Conservation (phyloP, 2,329 filamentous ascomycete genomes). For the Pyrenochaeta sp. region DNA sequence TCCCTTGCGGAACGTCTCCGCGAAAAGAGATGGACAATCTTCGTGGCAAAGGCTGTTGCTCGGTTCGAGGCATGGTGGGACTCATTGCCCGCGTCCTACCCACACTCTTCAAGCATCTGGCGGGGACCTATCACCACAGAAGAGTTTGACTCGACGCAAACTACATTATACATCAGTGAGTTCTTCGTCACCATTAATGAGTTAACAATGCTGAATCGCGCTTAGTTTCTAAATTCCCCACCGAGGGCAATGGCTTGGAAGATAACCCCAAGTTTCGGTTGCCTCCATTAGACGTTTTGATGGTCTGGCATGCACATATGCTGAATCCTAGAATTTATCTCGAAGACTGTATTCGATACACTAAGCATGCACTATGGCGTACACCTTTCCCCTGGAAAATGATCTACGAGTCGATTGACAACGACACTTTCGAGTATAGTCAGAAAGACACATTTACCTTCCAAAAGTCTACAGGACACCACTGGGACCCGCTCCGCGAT, state of each 20-base stretch:
- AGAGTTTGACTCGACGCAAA: slow-evolving; percentile 43
- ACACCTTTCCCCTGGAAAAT: slow-evolving; percentile 71
- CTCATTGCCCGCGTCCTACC: slow-evolving; percentile 11
- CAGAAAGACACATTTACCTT: slow-evolving; percentile 53
- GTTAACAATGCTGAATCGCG: background rate
- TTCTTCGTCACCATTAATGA: background rate
- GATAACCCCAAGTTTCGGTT: slow-evolving; percentile 2
- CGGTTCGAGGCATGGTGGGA: slow-evolving; percentile 75
- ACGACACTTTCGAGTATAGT: slow-evolving; percentile 64
- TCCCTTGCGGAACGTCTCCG: slow-evolving; percentile 61
- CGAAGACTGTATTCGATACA: slow-evolving; percentile 73
- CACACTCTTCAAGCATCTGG: slow-evolving; percentile 14
- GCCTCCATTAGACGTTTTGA: slow-evolving; percentile 68
- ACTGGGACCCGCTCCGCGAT: slow-evolving; percentile 70
- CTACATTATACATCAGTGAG: too few relatives aligned
- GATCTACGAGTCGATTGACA: slow-evolving; percentile 58
- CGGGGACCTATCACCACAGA: slow-evolving; percentile 15
- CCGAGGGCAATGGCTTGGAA: slow-evolving; percentile 7
- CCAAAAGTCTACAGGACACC: slow-evolving; percentile 56
- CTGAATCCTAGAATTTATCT: slow-evolving; percentile 78
- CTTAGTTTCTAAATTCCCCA: slow-evolving; percentile 11
- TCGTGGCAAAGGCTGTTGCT: slow-evolving; percentile 71
- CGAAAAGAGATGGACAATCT: slow-evolving; percentile 79
- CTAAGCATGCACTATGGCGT: slow-evolving; percentile 65
- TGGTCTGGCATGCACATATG: slow-evolving; percentile 83